A percentile compares a stretch with the other conserved stretches of the same genome.
Conservation (phyloP, 495 filamentous ascomycete genomes). For the Podospora australis region DNA sequence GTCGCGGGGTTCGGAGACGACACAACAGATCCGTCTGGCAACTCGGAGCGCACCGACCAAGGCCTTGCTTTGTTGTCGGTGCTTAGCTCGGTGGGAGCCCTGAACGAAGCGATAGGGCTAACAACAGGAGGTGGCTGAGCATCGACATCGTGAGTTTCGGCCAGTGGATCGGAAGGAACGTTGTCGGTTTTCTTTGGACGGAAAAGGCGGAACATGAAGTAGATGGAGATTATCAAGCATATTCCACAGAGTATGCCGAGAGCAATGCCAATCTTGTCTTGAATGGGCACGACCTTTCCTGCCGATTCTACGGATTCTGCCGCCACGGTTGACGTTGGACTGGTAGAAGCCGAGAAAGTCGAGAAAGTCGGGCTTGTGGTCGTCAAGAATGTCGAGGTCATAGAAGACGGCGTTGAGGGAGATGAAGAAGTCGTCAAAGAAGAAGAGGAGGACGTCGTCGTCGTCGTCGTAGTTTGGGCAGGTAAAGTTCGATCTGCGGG, state of each 20-base stretch:
- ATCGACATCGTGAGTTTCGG: not conserved
- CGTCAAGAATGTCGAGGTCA: too few species aligned
- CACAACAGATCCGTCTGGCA: not conserved
- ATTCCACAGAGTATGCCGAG: not conserved
- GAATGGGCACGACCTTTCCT: not conserved
- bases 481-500: conserved; percentile 6
- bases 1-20: too few species aligned
- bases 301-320: not conserved
- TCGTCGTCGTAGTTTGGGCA: not conserved
- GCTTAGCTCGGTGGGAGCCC: too few species aligned
- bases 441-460: not conserved
- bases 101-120: too few species aligned
- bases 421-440: not conserved
- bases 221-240: not conserved
- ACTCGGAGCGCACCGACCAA: not conserved
- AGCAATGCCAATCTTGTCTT: not conserved
- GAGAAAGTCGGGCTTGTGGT: not conserved
- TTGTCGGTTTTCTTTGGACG: not conserved
- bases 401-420: too few species aligned
- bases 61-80: not conserved
- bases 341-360: not conserved
- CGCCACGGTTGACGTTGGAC: not conserved
- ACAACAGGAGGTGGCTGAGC: not conserved
- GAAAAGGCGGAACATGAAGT: not conserved
- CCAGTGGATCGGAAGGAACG: not conserved